phyloP scores from a whole-genome alignment of 1,284 basidiomycete genomes.

The Ustilago vetiveriae region DNA sequence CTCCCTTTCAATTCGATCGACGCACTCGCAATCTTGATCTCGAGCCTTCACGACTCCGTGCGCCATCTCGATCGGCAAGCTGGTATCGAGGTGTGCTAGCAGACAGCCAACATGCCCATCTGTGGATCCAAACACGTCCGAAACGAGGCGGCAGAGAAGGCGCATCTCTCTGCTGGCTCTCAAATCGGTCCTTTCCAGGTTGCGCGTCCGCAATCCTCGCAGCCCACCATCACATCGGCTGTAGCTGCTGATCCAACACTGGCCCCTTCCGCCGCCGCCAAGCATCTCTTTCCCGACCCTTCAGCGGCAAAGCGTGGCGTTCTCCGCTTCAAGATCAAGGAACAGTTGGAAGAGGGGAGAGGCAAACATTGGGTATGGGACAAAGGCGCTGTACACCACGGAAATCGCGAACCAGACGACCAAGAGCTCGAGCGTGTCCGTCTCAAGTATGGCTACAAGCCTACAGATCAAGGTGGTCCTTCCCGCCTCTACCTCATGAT shows the following conservation, averaged over 20 bases:
- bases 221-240: conserved; percentile 63
- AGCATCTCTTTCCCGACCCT: conserved; percentile 53
- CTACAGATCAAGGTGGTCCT: conserved; percentile 50
- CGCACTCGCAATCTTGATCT: too few relatives aligned
- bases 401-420: conserved; percentile 58
- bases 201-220: conserved; percentile 37
- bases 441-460: conserved; percentile 54
- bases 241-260: conserved; percentile 55
- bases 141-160: conserved; percentile 29
- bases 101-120: conserved; percentile 24
- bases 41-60: too few relatives aligned
- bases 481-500: conserved; percentile 62
- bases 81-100: too few relatives aligned
- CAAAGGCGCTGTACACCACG: conserved; percentile 56
- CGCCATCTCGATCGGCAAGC: too few relatives aligned
- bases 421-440: conserved; percentile 58
- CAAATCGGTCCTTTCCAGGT: conserved; percentile 37
- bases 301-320: conserved; percentile 53
- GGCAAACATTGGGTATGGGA: conserved; percentile 64
- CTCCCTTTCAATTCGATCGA: too few relatives aligned
- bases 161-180: conserved; percentile 39
- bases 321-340: conserved; percentile 61
- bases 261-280: conserved; percentile 49
- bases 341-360: conserved; percentile 57
- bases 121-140: conserved; percentile 38